Evolutionary conservation across 768 basidiomycete genomes (phyloP).

Genomic region (Mycena pura): DNA sequence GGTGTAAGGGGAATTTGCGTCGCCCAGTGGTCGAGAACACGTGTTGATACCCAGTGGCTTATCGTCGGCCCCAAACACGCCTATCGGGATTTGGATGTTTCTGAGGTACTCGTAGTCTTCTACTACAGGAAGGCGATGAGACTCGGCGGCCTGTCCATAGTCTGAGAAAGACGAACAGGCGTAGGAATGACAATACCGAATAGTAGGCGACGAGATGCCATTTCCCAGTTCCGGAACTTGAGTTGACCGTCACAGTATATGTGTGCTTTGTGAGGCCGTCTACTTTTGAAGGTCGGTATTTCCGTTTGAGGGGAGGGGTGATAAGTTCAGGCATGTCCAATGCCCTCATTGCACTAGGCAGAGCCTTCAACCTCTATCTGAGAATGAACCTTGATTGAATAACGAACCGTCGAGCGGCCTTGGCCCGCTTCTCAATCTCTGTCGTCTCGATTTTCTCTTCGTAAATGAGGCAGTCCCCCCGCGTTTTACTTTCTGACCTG

Average conservation of each 20-base stretch:
- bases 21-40: not conserved
- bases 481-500: slow-evolving; percentile 73
- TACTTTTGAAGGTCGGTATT: slow-evolving; percentile 63
- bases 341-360: slow-evolving; percentile 51
- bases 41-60: slow-evolving; percentile 30
- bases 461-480: slow-evolving; percentile 68
- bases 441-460: slow-evolving; percentile 69
- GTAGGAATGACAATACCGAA: slow-evolving; percentile 42
- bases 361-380: no score
- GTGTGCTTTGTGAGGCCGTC: slow-evolving; percentile 72
- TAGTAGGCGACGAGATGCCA: slow-evolving; percentile 72
- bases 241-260: slow-evolving; percentile 64
- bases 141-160: slow-evolving; percentile 35
- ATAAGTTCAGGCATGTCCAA: slow-evolving; percentile 51
- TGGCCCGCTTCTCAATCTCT: slow-evolving; percentile 63
- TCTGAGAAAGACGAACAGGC: not conserved
- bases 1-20: not conserved
- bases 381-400: not conserved
- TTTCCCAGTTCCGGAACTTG: slow-evolving; percentile 50
- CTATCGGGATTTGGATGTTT: slow-evolving; percentile 53
- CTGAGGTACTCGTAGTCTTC: slow-evolving; percentile 60
- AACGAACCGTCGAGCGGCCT: slow-evolving; percentile 60
- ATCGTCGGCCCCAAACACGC: slow-evolving; percentile 55
- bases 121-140: slow-evolving; percentile 54
- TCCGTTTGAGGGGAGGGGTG: slow-evolving; percentile 56